A percentile compares a stretch with the other conserved stretches of the same genome.
These are phyloP conservation scores for Candida boleticola DNA, from an alignment of 805 yeast genomes.

Conservation along the genomic window DNA sequence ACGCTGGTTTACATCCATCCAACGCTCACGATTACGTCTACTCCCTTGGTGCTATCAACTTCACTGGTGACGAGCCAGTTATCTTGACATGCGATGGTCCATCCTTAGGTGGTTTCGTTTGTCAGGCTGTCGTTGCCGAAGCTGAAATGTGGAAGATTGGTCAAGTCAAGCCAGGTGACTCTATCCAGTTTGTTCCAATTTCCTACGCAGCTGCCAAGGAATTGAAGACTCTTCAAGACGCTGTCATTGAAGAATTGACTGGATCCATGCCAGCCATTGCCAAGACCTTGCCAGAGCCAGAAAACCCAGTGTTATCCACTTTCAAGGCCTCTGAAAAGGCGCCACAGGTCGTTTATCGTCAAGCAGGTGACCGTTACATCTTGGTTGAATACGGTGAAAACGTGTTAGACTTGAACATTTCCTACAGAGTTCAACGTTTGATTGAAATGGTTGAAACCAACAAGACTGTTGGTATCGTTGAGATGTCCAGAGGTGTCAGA, in stretches of 20 bases:
- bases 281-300: conserved; percentile 33
- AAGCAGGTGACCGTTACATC: conserved; percentile 94
- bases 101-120: conserved; percentile 94
- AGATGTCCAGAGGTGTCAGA: conserved; percentile 97
- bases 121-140: conserved; percentile 89
- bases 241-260: conserved; percentile 42
- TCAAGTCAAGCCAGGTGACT: conserved; percentile 94
- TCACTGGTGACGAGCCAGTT: conserved; percentile 98
- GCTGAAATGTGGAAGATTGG: conserved; percentile 99
- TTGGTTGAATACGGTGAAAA: conserved; percentile 92
- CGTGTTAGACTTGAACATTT: conserved; percentile 75
- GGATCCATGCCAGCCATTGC: conserved; percentile 38
- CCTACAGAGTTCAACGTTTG: conserved; percentile 82
- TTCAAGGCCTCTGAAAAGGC: conserved; percentile 47
- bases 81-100: conserved; percentile 97
- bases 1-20: conserved; percentile 98
- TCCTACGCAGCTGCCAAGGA: conserved; percentile 63
- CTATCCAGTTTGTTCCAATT: conserved; percentile 76
- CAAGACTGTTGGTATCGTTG: conserved; percentile 77
- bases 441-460: conserved; percentile 67
- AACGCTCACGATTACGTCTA: conserved; percentile 97
- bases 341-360: conserved; percentile 83
- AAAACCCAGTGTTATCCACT: conserved; percentile 67
- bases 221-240: conserved; percentile 62
- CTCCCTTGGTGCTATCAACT: conserved; percentile 93